These are phyloP conservation scores for Pseudogymnoascus sp. DNA, from an alignment of 2,329 filamentous ascomycete genomes.

Conservation along the genomic window DNA sequence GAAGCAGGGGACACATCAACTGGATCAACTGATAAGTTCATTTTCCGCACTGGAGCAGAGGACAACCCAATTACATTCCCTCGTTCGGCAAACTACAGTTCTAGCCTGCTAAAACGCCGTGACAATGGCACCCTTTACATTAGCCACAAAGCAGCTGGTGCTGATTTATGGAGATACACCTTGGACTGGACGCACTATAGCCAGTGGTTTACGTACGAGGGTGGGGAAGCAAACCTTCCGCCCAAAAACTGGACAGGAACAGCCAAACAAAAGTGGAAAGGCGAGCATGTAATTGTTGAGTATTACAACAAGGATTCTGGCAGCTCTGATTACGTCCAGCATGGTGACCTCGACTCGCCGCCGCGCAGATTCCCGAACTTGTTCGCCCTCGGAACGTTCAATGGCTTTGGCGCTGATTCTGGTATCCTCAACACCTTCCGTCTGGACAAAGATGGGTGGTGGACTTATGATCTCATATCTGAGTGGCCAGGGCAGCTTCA, in stretches of 20 bases:
- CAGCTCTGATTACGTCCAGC: slow-evolving; percentile 51
- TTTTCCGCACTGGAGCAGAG: slow-evolving; percentile 49
- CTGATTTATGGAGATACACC: slow-evolving; percentile 41
- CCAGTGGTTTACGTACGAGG: slow-evolving; percentile 46
- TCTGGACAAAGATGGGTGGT: slow-evolving; percentile 41
- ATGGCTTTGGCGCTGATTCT: slow-evolving; percentile 55
- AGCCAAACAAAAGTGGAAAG: slow-evolving; percentile 49
- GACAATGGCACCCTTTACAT: slow-evolving; percentile 34
- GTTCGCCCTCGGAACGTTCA: slow-evolving; percentile 55
- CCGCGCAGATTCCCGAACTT: slow-evolving; percentile 52
- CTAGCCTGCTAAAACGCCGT: slow-evolving; percentile 38
- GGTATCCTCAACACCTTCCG: slow-evolving; percentile 47
- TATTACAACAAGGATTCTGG: slow-evolving; percentile 54
- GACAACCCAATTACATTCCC: slow-evolving; percentile 55
- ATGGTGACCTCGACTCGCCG: slow-evolving; percentile 43
- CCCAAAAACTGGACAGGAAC: slow-evolving; percentile 49
- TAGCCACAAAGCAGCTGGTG: slow-evolving; percentile 50
- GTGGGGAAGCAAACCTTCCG: slow-evolving; percentile 41
- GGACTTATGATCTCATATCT: slow-evolving; percentile 52
- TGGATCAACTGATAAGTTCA: slow-evolving; percentile 45
- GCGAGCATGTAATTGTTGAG: slow-evolving; percentile 53
- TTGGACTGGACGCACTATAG: slow-evolving; percentile 28
- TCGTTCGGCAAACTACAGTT: slow-evolving; percentile 48
- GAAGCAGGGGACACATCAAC: slow-evolving; percentile 31
- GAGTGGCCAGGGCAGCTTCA: slow-evolving; percentile 56